Conservation (phyloP, 2,329 filamentous ascomycete genomes). For the Sporothrix globosa region DNA sequence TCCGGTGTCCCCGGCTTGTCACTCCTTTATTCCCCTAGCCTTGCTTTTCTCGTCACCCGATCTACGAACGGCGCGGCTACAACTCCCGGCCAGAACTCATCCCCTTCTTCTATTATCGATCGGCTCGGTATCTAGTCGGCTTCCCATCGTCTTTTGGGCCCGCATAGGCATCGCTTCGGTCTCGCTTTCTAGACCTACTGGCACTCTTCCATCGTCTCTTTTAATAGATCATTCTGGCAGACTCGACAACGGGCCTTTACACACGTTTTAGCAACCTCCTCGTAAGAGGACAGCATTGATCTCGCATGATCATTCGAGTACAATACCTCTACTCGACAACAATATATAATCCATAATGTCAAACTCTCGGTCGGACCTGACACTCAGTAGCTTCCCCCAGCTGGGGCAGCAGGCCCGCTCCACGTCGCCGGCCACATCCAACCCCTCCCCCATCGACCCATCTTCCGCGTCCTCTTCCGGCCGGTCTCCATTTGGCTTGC, state of each 20-base stretch:
- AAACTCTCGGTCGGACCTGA: conserved; percentile 82
- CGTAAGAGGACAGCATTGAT: conserved; percentile 8
- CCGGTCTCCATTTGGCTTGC: conserved; percentile 73
- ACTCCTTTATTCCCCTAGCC: conserved; percentile 16
- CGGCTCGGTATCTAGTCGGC: not conserved
- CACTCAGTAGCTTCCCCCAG: conserved; percentile 74
- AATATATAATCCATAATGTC: conserved; percentile 89
- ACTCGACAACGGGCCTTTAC: conserved; percentile 13
- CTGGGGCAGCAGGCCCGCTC: conserved; percentile 67
- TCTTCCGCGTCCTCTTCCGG: conserved; percentile 61
- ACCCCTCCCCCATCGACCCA: conserved; percentile 71
- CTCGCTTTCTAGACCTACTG: not conserved
- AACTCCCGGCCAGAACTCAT: not conserved
- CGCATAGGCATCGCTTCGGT: not conserved
- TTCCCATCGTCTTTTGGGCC: not conserved
- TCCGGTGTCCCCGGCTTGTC: conserved; percentile 4
- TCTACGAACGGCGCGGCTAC: not conserved
- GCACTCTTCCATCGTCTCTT: conserved; percentile 11
- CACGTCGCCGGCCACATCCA: conserved; percentile 76
- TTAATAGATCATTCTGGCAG: conserved; percentile 11
- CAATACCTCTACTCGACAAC: not conserved
- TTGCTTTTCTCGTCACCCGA: not conserved
- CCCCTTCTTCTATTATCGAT: not conserved
- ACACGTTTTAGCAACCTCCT: not conserved
- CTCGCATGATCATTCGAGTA: conserved; percentile 5